These are phyloP conservation scores for Aechmea fasciata DNA, from an alignment of 176 grass and related monocot genomes.

Conservation along the genomic window DNA sequence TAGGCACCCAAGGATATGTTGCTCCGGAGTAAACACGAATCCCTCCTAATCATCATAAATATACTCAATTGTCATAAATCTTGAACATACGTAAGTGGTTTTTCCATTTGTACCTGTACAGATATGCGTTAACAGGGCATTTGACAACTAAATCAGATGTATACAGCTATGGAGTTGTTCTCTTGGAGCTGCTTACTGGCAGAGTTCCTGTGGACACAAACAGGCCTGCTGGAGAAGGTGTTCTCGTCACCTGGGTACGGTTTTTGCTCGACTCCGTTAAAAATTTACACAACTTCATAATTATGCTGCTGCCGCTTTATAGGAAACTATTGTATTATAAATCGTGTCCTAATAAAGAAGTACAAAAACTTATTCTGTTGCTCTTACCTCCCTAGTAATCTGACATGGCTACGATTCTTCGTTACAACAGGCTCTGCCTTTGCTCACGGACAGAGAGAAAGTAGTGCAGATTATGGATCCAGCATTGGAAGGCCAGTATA, in stretches of 20 bases:
- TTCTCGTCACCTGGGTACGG: constrained; percentile 84
- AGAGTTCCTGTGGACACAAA: constrained; percentile 93
- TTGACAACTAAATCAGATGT: constrained; percentile 99
- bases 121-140: constrained; percentile 85
- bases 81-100: constrained; percentile 8
- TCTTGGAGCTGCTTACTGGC: constrained; percentile 93
- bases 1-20: constrained; percentile 97
- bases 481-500: constrained; percentile 90
- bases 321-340: neutral
- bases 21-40: constrained; percentile 66
- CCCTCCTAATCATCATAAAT: constrained; percentile 9
- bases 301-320: neutral
- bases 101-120: constrained; percentile 21
- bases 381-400: neutral
- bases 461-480: constrained; percentile 85
- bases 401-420: constrained; percentile 16
- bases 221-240: constrained; percentile 74
- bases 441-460: constrained; percentile 84
- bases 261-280: neutral
- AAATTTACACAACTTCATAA: neutral
- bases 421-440: constrained; percentile 58
- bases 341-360: neutral
- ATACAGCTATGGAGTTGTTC: constrained; percentile 90
- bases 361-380: neutral
- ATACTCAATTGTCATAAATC: too few species aligned